Conservation (phyloP, 1,284 basidiomycete species). For the Ustilago xerochloae region DNA sequence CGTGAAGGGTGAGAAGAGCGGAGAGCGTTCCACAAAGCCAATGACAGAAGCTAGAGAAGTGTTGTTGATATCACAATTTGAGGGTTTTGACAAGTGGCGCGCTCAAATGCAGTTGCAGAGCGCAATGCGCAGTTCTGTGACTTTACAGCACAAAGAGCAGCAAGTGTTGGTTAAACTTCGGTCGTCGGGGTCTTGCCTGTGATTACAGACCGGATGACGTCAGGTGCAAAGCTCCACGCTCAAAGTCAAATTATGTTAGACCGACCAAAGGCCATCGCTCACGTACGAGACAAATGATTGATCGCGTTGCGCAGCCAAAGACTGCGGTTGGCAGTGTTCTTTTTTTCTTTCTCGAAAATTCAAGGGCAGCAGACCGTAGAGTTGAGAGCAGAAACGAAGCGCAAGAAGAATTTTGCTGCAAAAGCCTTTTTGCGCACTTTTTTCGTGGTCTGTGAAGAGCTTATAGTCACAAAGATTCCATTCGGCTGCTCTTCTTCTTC, state of each 20-base stretch:
- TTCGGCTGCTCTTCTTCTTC: background rate
- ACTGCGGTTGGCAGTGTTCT: constrained; percentile 17
- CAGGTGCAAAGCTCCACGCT: background rate
- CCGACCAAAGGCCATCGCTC: background rate
- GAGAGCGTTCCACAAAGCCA: too few relatives aligned
- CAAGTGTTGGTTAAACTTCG: constrained; percentile 7
- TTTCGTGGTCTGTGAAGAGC: background rate
- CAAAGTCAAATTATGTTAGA: background rate
- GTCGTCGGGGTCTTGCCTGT: background rate
- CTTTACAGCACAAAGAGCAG: background rate
- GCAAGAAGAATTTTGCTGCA: constrained; percentile 20
- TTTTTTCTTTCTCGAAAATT: constrained; percentile 15
- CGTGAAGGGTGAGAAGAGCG: too few relatives aligned
- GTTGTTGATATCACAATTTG: background rate
- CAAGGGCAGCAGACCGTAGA: constrained; percentile 15
- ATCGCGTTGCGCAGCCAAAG: background rate
- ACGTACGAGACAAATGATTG: constrained; percentile 14
- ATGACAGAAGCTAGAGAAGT: too few relatives aligned
- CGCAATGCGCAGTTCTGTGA: background rate
- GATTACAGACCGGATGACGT: constrained; percentile 21
- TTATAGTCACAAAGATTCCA: constrained; percentile 8
- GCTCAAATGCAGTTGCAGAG: background rate
- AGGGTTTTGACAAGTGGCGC: background rate
- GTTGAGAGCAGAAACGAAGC: background rate
- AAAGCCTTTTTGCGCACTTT: constrained; percentile 1